Base-by-base conservation (phyloP, 2,329 filamentous ascomycete species). In the Pestalotiopsis sp. region DNA sequence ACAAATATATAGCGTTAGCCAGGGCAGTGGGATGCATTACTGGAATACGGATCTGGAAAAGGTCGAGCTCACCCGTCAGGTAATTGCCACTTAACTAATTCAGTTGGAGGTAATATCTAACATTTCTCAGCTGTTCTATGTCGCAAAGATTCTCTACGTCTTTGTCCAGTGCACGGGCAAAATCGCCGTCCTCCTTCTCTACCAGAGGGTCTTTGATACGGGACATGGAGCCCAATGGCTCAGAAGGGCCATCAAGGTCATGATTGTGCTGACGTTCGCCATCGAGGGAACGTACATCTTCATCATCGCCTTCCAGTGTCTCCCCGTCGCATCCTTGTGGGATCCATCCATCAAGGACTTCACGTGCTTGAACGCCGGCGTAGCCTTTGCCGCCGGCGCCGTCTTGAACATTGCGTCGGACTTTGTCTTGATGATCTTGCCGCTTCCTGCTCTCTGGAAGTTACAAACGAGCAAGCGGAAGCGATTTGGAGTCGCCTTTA, bases 271-370 rank as follows among this genome's bases (percentile, higher is more conserved):
- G 20, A 66, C 64, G 12, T 66, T 66, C 41, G 20, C 41, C 25
- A 57, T 66, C 9, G 64, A 66, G n/a, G 64, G 45, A 20, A 38
- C 23, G 11, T 66, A 66, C 31, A 23, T 66, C n/a, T 57, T 66
- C 40, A 56, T 66, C 41, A 66, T 66, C 41, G 41, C 64, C 49
- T 66, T 66, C 27, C 64, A 66, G 31, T 66, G 64, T 20, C 49
- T 56, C 4, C 64, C 64, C 13, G 64, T 66, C 11, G 64, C 64
- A n/a, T 25, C 64, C 4, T 56, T 66, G 14, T 66, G 64, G 64
- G 64, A 66, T 27, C 64, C 64, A 4, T 66, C 64, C 7, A 66
- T 66, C 36, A 41, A 23, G 17, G 52, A 49, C 14, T 27, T 31
- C 7, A 56, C 27, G 6, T 66, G 64, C 23, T 25, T 66, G 23